Evolutionary conservation across 768 basidiomycete genomes (phyloP).

Genomic region (Pisolithus microcarpus): DNA sequence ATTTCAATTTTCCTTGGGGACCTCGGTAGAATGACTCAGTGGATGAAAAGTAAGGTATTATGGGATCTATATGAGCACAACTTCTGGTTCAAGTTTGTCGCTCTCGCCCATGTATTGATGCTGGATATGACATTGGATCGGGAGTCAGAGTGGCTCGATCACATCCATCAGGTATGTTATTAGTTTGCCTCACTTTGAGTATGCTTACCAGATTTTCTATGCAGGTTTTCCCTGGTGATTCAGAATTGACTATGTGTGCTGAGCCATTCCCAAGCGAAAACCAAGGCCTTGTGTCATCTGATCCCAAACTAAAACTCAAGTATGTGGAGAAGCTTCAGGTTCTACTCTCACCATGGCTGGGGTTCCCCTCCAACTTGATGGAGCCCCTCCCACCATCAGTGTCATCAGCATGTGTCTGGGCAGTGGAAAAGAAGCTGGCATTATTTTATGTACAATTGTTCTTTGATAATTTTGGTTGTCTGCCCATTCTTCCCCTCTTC

Average conservation of each 20-base stretch:
- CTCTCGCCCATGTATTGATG: slow-evolving; percentile 5
- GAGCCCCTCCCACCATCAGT: neutral
- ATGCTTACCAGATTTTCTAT: neutral
- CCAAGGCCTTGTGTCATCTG: neutral
- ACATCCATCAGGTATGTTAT: neutral
- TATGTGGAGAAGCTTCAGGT: neutral
- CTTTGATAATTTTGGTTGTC: slow-evolving; percentile 3
- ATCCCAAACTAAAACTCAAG: neutral
- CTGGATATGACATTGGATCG: neutral
- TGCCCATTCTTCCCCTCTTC: neutral
- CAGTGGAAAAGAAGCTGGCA: neutral
- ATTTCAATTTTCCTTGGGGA: neutral
- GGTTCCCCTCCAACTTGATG: neutral
- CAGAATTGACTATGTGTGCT: neutral
- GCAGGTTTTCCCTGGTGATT: neutral
- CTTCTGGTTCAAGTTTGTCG: slow-evolving; percentile 12
- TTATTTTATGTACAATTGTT: slow-evolving; percentile 1
- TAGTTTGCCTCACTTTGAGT: neutral
- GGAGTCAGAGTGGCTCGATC: neutral
- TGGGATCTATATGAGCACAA: slow-evolving; percentile 15
- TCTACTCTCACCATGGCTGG: neutral
- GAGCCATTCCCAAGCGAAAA: neutral
- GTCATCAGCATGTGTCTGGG: neutral
- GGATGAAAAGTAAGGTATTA: slow-evolving; percentile 4
- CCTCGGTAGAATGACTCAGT: neutral